phyloP scores from a whole-genome alignment of 148 eudicot genomes.

The Selenicereus undatus region DNA sequence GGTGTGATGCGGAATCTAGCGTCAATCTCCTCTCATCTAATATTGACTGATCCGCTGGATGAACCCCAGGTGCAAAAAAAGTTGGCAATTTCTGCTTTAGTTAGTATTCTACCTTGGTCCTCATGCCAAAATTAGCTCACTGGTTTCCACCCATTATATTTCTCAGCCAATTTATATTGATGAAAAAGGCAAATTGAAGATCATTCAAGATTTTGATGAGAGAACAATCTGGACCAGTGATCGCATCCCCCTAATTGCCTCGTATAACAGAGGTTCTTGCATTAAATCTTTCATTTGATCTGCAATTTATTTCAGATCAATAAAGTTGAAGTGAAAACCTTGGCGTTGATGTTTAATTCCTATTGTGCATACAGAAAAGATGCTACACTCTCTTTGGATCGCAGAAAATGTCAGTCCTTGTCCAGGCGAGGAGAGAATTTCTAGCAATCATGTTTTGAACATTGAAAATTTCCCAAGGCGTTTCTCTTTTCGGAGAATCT shows the following conservation, averaged over 20 bases:
- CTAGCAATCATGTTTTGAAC: slow-evolving; percentile 39
- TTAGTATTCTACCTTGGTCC: slow-evolving; percentile 7
- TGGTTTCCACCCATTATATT: slow-evolving; percentile 2
- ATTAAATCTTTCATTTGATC: background rate
- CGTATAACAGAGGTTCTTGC: slow-evolving; percentile 71
- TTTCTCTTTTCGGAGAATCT: slow-evolving; percentile 71
- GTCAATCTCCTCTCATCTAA: slow-evolving; percentile 68
- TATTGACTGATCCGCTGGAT: slow-evolving; percentile 75
- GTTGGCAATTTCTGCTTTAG: background rate
- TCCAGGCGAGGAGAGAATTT: slow-evolving; percentile 31
- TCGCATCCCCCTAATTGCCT: slow-evolving; percentile 74
- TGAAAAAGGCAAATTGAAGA: slow-evolving; percentile 69
- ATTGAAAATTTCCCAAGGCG: slow-evolving; percentile 47
- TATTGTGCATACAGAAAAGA: slow-evolving; percentile 49
- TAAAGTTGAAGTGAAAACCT: slow-evolving; percentile 1
- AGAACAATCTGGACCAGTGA: slow-evolving; percentile 94
- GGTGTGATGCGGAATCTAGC: slow-evolving; percentile 39
- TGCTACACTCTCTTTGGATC: slow-evolving; percentile 89
- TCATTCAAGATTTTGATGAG: slow-evolving; percentile 86
- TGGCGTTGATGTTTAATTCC: background rate
- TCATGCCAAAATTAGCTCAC: slow-evolving; percentile 1
- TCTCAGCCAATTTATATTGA: slow-evolving; percentile 59
- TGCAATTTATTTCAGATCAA: background rate
- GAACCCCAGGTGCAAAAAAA: slow-evolving; percentile 67
- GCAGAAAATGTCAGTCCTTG: slow-evolving; percentile 47